A percentile compares a stretch with the other conserved stretches of the same genome.
Conservation (phyloP, 768 basidiomycete species). For the Trametes meyenii region DNA sequence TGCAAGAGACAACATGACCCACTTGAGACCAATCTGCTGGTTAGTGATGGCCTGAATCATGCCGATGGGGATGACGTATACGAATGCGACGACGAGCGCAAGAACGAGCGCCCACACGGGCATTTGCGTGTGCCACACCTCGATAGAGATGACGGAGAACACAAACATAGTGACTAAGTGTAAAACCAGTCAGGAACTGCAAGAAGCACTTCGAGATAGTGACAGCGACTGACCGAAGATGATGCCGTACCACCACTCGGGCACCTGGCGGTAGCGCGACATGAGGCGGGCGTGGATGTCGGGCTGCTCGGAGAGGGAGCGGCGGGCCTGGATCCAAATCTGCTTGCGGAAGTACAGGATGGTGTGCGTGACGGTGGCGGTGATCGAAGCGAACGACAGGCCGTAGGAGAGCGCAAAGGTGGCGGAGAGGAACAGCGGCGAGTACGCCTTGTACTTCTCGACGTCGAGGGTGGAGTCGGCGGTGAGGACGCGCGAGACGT, state of each 20-base stretch:
- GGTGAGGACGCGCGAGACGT: constrained; percentile 45
- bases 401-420: constrained; percentile 82
- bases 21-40: constrained; percentile 72
- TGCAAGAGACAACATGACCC: neutral
- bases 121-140: constrained; percentile 72
- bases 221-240: constrained; percentile 48
- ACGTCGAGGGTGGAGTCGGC: constrained; percentile 39
- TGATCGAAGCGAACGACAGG: constrained; percentile 81
- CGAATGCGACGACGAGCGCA: constrained; percentile 57
- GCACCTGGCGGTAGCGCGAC: constrained; percentile 74
- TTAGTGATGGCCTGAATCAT: constrained; percentile 77
- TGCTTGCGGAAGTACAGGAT: constrained; percentile 77
- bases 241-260: constrained; percentile 82
- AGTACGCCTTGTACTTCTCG: constrained; percentile 44
- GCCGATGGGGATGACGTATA: constrained; percentile 55
- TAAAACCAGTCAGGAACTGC: neutral
- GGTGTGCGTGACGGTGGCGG: constrained; percentile 73
- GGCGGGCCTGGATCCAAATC: constrained; percentile 70
- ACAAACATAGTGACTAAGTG: constrained; percentile 61
- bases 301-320: constrained; percentile 75
- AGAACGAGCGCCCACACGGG: constrained; percentile 77
- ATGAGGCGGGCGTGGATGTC: constrained; percentile 87
- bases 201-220: too few relatives aligned
- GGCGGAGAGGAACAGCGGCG: constrained; percentile 50
- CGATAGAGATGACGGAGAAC: constrained; percentile 69